Conservation (phyloP, 108 stramenopile species). For the Conticribra guillardii region DNA sequence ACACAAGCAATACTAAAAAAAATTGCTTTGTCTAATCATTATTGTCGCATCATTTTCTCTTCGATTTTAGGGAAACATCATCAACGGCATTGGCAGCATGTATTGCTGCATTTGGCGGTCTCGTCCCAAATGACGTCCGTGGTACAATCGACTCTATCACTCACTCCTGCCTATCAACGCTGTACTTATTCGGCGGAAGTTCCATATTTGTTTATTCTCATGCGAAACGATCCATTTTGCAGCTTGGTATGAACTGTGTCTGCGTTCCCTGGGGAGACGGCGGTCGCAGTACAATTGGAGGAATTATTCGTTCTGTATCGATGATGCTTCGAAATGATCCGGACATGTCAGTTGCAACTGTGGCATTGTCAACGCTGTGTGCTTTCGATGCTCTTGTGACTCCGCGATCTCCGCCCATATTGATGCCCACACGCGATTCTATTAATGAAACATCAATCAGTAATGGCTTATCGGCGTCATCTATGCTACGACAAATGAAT, state of each 20-base stretch:
- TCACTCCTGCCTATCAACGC: constrained; percentile 26
- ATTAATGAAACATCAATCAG: not conserved
- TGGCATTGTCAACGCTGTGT: constrained; percentile 40
- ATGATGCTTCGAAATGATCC: constrained; percentile 28
- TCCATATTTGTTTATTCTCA: constrained; percentile 26
- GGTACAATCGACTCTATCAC: constrained; percentile 47
- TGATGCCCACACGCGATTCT: constrained; percentile 17
- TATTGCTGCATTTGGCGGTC: constrained; percentile 44
- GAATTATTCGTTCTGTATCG: constrained; percentile 21
- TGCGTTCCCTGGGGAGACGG: constrained; percentile 52
- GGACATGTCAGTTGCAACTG: constrained; percentile 36
- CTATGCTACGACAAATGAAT: constrained; percentile 1
- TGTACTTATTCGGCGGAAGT: constrained; percentile 21
- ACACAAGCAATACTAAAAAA: no score
- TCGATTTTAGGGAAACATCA: constrained; percentile 22
- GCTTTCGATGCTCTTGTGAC: constrained; percentile 37
- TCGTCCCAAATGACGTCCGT: constrained; percentile 41
- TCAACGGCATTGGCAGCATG: constrained; percentile 35
- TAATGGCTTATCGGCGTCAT: constrained; percentile 6
- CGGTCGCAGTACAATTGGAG: constrained; percentile 28
- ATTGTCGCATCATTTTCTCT: not conserved
- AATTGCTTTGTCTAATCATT: not conserved
- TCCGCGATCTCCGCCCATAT: constrained; percentile 39
- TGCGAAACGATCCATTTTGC: constrained; percentile 37
- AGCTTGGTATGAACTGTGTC: constrained; percentile 35